Percentiles rank a stretch among this genome's conserved stretches.
These are phyloP conservation scores for Boletus nobilissimus DNA, from an alignment of 1,284 basidiomycete species.

Conservation along the genomic window DNA sequence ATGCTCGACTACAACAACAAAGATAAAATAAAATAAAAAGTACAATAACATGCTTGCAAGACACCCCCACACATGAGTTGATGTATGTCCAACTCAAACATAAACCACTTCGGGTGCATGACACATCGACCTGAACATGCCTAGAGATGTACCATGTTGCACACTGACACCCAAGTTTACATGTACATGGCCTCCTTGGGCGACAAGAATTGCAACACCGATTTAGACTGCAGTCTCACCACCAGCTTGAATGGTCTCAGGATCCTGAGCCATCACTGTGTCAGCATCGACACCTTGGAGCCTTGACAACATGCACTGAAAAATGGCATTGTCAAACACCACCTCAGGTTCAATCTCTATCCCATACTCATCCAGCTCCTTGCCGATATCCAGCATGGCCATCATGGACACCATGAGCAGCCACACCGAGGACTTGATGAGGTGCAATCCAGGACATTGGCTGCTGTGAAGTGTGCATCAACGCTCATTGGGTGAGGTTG, in stretches of 20 bases:
- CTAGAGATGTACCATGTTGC: too few species aligned
- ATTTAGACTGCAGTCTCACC: conserved; percentile 60
- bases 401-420: conserved; percentile 60
- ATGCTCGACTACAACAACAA: too few species aligned
- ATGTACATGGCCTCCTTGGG: conserved; percentile 42
- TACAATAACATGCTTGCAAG: too few species aligned
- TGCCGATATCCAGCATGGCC: conserved; percentile 62
- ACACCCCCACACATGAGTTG: too few species aligned
- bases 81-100: too few species aligned
- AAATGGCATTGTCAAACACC: conserved; percentile 61
- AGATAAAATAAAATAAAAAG: too few species aligned
- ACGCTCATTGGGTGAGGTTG: background rate
- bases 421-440: conserved; percentile 66
- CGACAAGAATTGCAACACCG: conserved; percentile 53
- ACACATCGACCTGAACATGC: too few species aligned
- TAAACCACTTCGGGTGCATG: too few species aligned
- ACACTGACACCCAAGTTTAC: background rate
- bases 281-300: background rate
- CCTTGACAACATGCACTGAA: conserved; percentile 47
- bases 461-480: conserved; percentile 29
- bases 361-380: conserved; percentile 59
- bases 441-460: conserved; percentile 61
- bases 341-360: conserved; percentile 56
- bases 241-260: conserved; percentile 59
- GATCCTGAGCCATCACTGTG: conserved; percentile 44